Evolutionary conservation across 2,329 filamentous ascomycete genomes (phyloP), one percentile per base, ranked within the genome.

Genomic region (Coleophoma eucalyptorum): DNA sequence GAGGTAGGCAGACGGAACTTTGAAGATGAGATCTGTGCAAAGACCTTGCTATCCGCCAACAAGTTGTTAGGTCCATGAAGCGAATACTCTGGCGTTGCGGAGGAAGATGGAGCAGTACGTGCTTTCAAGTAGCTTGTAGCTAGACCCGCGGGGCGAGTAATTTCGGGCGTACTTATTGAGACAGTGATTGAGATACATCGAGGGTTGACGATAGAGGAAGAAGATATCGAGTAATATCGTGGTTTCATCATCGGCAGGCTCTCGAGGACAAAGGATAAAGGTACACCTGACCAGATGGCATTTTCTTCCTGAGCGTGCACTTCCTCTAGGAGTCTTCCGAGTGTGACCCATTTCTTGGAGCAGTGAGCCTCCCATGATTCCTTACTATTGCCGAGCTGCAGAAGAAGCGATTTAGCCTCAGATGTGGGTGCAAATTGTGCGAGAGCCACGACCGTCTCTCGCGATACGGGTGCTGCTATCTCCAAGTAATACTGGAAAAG

Each of bases 151-250:
- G 64, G 44, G 71, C 65, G 1, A 43, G 59, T 44, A 55, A 26
- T 3, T 13, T 48, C 47, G 12, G 58, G 48, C 45, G 68, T 66
- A 53, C 35, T 38, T 16, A 70, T 67, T 4, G 71, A 54, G 38
- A 67, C 70, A 3, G 70, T 74, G 41, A 74, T 64, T 21, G 68
- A 4, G 69, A 70, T 57, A 73, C 69, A 55, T 61, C 68, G 11
- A 74, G 69, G 2, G 70, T 76, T 0, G 43, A 70, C 65, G 21
- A 72, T 66, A 13, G 69, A 71, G 7, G 80, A 83, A 1, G 78
- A 83, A 0, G 80, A 84, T 52, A 84, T 84, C 6, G 77, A 81
- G 63, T 85, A 85, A 54, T 82, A 80, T 4, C 81, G 78, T 10
- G 81, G 71, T 12, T 79, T 75, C 72, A 84, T 79, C 0, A 73